These are phyloP conservation scores for Gastrolobium villosum DNA, from an alignment of 306 rosid species.

Conservation along the genomic window DNA sequence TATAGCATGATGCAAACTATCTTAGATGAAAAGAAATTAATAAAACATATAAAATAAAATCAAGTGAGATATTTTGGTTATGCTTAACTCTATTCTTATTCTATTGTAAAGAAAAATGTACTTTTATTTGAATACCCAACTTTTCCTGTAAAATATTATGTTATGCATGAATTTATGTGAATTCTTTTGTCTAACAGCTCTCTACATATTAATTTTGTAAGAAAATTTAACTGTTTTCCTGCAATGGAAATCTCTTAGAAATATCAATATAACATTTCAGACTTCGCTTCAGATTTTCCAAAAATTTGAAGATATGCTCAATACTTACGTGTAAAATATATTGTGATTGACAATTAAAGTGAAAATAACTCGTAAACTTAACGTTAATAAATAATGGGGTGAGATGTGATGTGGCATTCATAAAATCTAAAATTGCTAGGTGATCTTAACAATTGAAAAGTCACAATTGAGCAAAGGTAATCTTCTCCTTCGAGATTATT, in stretches of 20 bases:
- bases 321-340: constrained; percentile 1
- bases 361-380: too few species aligned
- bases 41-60: neutral
- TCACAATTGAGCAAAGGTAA: constrained; percentile 12
- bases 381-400: too few species aligned
- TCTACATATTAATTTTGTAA: neutral
- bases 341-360: too few species aligned
- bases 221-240: neutral
- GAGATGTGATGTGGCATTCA: too few species aligned
- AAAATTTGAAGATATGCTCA: neutral
- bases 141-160: neutral
- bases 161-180: neutral
- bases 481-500: neutral
- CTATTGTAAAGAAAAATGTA: neutral
- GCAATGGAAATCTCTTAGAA: constrained; percentile 7
- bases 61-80: constrained; percentile 13
- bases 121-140: neutral
- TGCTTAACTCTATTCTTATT: neutral
- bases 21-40: too few species aligned
- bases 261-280: neutral
- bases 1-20: too few species aligned
- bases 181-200: neutral
- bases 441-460: neutral
- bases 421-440: neutral
- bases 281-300: neutral